Evolutionary conservation across 371 early-diverging fungal species (phyloP).

Genomic region (Apophysomyces variabilis): DNA sequence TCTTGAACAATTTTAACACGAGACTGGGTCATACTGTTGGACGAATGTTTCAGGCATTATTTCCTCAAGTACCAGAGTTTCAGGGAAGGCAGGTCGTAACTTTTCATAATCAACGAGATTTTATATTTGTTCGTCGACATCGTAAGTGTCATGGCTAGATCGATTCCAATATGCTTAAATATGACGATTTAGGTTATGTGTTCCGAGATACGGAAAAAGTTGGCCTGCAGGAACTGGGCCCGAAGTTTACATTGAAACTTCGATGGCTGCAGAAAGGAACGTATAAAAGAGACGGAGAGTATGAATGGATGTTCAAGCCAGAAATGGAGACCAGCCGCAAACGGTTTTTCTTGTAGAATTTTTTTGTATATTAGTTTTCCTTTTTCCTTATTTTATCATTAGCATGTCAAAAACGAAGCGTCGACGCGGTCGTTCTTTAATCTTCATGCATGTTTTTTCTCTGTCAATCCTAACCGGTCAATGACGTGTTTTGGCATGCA

Average conservation of each 20-base stretch:
- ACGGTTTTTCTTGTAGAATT: slow-evolving; percentile 74
- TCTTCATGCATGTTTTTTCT: slow-evolving; percentile 21
- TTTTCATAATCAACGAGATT: slow-evolving; percentile 99
- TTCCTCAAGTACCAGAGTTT: slow-evolving; percentile 97
- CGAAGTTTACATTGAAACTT: slow-evolving; percentile 95
- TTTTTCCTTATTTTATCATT: slow-evolving; percentile 12
- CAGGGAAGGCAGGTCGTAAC: slow-evolving; percentile 96
- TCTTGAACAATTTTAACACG: slow-evolving; percentile 97
- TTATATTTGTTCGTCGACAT: slow-evolving; percentile 98
- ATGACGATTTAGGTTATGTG: slow-evolving; percentile 59
- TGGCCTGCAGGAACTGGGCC: slow-evolving; percentile 96
- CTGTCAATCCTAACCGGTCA: slow-evolving; percentile 58
- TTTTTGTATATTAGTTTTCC: neutral
- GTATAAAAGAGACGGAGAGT: slow-evolving; percentile 90
- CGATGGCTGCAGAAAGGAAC: slow-evolving; percentile 94
- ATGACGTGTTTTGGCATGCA: slow-evolving; percentile 87
- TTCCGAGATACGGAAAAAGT: slow-evolving; percentile 90
- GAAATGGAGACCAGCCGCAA: slow-evolving; percentile 88
- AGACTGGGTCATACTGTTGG: slow-evolving; percentile 97
- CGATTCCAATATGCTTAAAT: neutral
- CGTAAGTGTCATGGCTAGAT: slow-evolving; percentile 42
- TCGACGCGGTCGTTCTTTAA: neutral
- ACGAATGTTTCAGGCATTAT: slow-evolving; percentile 93
- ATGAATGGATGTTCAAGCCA: slow-evolving; percentile 94
- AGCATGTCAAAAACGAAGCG: neutral